These are phyloP conservation scores for Fusarium continuum DNA, from an alignment of 2,329 filamentous ascomycete species.

Conservation along the genomic window DNA sequence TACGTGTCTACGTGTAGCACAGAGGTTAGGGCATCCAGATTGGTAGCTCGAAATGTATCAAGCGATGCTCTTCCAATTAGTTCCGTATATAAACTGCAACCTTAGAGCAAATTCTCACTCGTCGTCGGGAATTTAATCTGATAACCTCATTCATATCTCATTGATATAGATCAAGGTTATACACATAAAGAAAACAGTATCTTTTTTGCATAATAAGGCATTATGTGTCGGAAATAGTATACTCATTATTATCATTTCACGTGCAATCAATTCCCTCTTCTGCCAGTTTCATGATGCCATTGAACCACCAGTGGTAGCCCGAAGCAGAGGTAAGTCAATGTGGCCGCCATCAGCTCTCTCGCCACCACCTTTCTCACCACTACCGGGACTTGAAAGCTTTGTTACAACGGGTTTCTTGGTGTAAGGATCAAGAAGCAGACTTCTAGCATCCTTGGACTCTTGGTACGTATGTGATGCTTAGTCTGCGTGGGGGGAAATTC, in stretches of 20 bases:
- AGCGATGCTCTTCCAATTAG: conserved; percentile 76
- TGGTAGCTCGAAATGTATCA: conserved; percentile 68
- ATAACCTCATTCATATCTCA: no score
- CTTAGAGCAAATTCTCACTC: conserved; percentile 74
- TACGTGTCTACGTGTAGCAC: conserved; percentile 76
- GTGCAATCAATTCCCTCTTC: conserved; percentile 74
- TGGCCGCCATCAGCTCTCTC: conserved; percentile 76
- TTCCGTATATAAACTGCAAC: conserved; percentile 74
- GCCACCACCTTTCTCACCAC: conserved; percentile 75
- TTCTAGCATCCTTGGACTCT: conserved; percentile 65
- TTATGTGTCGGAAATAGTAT: conserved; percentile 69
- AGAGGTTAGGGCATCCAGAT: conserved; percentile 70
- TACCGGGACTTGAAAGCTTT: conserved; percentile 76
- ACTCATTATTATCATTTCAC: conserved; percentile 85
- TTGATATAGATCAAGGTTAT: no score
- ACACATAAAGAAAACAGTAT: no score
- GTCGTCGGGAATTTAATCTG: conserved; percentile 69
- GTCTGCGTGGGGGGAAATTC: no score
- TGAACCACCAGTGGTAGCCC: conserved; percentile 76
- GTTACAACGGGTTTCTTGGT: conserved; percentile 64
- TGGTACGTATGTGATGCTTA: no score
- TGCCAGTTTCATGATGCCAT: conserved; percentile 70
- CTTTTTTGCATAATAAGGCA: no score
- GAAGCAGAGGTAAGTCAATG: conserved; percentile 74
- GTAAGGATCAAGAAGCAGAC: conserved; percentile 69